Conservation (phyloP, 139 green algal species). For the Volvox africanus region DNA sequence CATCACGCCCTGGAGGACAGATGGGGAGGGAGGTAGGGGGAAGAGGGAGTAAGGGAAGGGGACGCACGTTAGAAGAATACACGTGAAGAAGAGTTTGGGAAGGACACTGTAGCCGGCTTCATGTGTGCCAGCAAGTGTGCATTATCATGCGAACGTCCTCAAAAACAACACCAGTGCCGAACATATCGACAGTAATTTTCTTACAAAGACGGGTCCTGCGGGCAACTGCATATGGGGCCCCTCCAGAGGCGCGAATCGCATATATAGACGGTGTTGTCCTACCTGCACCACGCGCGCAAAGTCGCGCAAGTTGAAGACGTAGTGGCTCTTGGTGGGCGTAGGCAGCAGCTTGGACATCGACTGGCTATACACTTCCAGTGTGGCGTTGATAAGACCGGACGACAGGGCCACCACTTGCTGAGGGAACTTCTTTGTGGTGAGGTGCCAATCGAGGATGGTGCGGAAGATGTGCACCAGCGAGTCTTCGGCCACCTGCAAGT, state of each 20-base stretch:
- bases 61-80: not conserved
- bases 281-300: conserved; percentile 83
- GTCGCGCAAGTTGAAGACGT: conserved; percentile 89
- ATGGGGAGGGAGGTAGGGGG: not conserved
- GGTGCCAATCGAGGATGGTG: conserved; percentile 84
- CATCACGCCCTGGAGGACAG: conserved; percentile 47
- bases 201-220: too few relatives aligned
- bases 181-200: too few relatives aligned
- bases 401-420: not conserved
- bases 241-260: too few relatives aligned
- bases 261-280: not conserved
- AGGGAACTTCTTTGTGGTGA: conserved; percentile 62
- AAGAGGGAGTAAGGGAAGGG: not conserved
- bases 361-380: conserved; percentile 77
- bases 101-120: too few relatives aligned
- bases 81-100: not conserved
- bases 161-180: too few relatives aligned
- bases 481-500: conserved; percentile 68
- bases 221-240: too few relatives aligned
- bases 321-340: conserved; percentile 86
- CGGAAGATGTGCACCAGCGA: conserved; percentile 79
- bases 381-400: conserved; percentile 51
- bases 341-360: conserved; percentile 79
- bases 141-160: too few relatives aligned
- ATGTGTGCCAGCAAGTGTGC: too few relatives aligned